Evolutionary conservation across 108 stramenopile genomes (phyloP).

Genomic region (Chaetoceros tenuissimus): DNA sequence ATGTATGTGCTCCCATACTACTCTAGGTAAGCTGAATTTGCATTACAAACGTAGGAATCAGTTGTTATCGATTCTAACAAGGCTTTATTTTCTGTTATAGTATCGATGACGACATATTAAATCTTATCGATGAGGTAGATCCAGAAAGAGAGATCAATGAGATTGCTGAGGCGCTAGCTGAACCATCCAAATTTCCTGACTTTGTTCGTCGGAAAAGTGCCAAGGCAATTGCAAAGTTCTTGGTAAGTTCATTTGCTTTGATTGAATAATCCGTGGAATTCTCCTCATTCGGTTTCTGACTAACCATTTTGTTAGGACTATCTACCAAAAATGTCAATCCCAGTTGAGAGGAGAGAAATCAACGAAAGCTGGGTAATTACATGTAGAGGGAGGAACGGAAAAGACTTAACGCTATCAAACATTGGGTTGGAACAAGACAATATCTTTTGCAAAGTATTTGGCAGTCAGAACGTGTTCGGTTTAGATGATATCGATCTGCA

Average conservation of each 20-base stretch:
- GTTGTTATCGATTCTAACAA: neutral
- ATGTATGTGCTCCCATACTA: conserved; percentile 76
- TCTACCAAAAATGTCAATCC: conserved; percentile 81
- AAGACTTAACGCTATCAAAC: conserved; percentile 73
- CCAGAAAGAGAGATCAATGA: conserved; percentile 64
- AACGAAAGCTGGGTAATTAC: conserved; percentile 80
- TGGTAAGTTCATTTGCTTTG: conserved; percentile 32
- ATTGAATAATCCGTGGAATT: conserved; percentile 1
- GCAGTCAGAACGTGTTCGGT: conserved; percentile 50
- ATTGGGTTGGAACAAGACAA: conserved; percentile 66
- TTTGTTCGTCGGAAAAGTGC: conserved; percentile 68
- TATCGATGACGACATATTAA: conserved; percentile 79
- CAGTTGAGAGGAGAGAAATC: conserved; percentile 72
- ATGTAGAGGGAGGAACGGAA: conserved; percentile 66
- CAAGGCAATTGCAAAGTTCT: conserved; percentile 64
- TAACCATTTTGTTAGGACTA: conserved; percentile 36
- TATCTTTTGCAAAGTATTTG: conserved; percentile 55
- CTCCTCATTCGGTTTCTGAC: neutral
- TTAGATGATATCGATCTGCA: neutral
- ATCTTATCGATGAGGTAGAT: conserved; percentile 78
- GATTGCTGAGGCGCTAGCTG: conserved; percentile 53
- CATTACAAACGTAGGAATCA: neutral
- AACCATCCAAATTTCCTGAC: conserved; percentile 42
- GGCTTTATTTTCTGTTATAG: conserved; percentile 15
- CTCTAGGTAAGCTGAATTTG: conserved; percentile 48